These are phyloP conservation scores for Setaria italica DNA, from an alignment of 202 grass and related monocot genomes.

Conservation along the genomic window DNA sequence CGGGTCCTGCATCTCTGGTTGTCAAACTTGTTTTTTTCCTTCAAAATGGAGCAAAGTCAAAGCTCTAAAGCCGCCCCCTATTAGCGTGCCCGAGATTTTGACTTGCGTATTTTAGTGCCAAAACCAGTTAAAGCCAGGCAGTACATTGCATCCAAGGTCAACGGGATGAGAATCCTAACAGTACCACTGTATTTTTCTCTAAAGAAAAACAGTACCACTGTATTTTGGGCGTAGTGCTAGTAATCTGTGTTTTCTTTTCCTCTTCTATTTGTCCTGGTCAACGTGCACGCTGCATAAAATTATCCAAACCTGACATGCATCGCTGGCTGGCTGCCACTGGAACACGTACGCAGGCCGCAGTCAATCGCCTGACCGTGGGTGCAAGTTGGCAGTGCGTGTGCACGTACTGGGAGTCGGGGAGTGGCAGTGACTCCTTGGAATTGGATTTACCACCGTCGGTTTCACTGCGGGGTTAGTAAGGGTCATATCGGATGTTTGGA, in stretches of 20 bases:
- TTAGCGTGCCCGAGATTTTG: conserved; percentile 30
- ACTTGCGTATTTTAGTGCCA: conserved; percentile 13
- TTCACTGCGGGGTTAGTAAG: too few relatives aligned
- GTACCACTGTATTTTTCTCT: too few relatives aligned
- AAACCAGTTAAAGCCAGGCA: not conserved
- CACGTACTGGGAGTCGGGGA: not conserved
- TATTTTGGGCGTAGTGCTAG: not conserved
- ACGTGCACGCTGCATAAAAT: not conserved
- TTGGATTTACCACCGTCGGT: conserved; percentile 5
- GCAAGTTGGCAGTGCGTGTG: not conserved
- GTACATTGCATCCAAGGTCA: not conserved
- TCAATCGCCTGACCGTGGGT: not conserved
- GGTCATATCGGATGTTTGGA: too few relatives aligned
- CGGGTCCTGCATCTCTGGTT: too few relatives aligned
- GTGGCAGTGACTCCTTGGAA: not conserved
- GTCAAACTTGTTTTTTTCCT: not conserved
- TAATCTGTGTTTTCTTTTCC: not conserved
- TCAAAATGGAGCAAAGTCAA: conserved; percentile 9
- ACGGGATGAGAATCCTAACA: not conserved
- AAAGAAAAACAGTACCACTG: not conserved
- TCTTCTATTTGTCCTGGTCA: not conserved
- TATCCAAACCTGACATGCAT: not conserved
- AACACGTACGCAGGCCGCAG: conserved; percentile 12
- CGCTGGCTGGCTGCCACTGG: not conserved
- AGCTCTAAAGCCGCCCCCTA: not conserved